Evolutionary conservation across 495 filamentous ascomycete genomes (phyloP).

Genomic region (Talaromyces stipitatus): DNA sequence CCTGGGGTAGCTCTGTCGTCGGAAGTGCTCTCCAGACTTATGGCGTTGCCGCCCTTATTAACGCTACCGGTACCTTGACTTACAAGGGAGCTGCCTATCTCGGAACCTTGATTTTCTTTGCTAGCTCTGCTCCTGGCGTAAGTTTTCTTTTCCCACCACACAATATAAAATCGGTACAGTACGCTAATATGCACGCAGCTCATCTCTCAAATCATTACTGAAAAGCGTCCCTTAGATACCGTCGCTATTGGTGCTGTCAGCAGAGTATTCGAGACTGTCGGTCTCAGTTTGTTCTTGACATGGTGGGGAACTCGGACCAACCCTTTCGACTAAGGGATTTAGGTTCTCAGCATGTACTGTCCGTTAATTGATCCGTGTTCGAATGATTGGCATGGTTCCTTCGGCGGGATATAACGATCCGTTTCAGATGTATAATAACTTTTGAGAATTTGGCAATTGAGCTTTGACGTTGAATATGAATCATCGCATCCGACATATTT

Average conservation of each 20-base stretch:
- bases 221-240: slow-evolving; percentile 85
- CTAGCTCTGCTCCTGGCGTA: slow-evolving; percentile 82
- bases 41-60: slow-evolving; percentile 90
- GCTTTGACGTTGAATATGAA: neutral
- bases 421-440: neutral
- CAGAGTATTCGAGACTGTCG: slow-evolving; percentile 87
- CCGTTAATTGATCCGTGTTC: neutral
- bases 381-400: neutral
- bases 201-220: slow-evolving; percentile 75
- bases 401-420: neutral
- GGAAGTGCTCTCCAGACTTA: slow-evolving; percentile 90
- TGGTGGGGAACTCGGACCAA: slow-evolving; percentile 96
- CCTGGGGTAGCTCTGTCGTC: slow-evolving; percentile 83
- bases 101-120: slow-evolving; percentile 83
- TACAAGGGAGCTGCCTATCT: slow-evolving; percentile 97
- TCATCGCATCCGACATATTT: too few relatives aligned
- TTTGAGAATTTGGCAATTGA: neutral
- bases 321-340: slow-evolving; percentile 54
- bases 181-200: slow-evolving; percentile 45
- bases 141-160: slow-evolving; percentile 22
- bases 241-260: slow-evolving; percentile 77
- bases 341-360: neutral
- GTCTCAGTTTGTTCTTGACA: slow-evolving; percentile 82
- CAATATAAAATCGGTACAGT: neutral
- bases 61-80: slow-evolving; percentile 84